Evolutionary conservation across 2,329 filamentous ascomycete species (phyloP).

Genomic region (Magnaporthiopsis incrustans): DNA sequence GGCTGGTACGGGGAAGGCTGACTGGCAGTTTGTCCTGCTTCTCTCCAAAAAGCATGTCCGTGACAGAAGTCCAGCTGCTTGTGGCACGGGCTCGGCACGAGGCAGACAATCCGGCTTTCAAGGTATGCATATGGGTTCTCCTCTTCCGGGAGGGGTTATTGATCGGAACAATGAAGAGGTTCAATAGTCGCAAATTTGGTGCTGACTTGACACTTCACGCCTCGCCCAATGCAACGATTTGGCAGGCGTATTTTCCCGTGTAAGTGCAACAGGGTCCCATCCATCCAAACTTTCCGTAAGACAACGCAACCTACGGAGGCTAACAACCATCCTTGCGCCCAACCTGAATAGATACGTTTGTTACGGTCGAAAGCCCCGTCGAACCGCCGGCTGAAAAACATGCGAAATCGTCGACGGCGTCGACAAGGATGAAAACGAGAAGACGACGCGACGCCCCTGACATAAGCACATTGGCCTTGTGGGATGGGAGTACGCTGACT

Average conservation of each 20-base stretch:
- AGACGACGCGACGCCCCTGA: background rate
- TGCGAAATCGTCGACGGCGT: too few species aligned
- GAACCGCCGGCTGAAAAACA: background rate
- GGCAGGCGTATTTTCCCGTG: constrained; percentile 53
- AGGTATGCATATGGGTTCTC: constrained; percentile 35
- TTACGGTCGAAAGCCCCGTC: constrained; percentile 49
- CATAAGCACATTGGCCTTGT: background rate
- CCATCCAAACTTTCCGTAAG: too few species aligned
- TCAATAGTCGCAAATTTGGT: too few species aligned
- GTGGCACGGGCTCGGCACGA: constrained; percentile 47
- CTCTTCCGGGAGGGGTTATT: too few species aligned
- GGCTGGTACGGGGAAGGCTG: too few species aligned
- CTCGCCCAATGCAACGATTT: background rate
- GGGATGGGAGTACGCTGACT: background rate
- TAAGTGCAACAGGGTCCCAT: constrained; percentile 28
- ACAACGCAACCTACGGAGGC: background rate
- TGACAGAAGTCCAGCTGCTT: constrained; percentile 48
- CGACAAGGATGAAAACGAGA: background rate
- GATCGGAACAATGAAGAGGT: too few species aligned
- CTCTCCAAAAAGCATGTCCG: constrained; percentile 38
- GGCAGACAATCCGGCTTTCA: constrained; percentile 44
- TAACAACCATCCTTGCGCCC: too few species aligned
- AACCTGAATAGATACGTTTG: constrained; percentile 46
- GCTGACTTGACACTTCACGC: background rate
- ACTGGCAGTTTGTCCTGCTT: constrained; percentile 4